A percentile compares a stretch with the other conserved stretches of the same genome.
Conservation (phyloP, 1,139 yeast species). For the Meyerozyma sp. region DNA sequence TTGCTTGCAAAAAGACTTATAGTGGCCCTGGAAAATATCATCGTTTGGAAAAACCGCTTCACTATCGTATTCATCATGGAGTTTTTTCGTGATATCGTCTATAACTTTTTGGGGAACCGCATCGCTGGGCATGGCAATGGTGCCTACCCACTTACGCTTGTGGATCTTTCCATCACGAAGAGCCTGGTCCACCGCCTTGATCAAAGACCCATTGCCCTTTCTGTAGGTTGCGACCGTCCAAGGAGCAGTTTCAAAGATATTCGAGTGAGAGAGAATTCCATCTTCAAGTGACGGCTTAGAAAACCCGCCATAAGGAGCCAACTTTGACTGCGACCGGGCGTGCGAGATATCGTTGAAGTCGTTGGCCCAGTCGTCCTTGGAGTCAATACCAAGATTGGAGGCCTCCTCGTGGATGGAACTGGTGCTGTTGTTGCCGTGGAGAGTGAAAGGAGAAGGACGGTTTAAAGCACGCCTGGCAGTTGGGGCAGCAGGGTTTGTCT, state of each 20-base stretch:
- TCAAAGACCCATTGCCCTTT: constrained; percentile 86
- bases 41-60: constrained; percentile 73
- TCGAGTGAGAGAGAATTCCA: constrained; percentile 37
- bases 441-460: constrained; percentile 16
- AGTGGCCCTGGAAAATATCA: constrained; percentile 80
- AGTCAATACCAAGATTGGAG: constrained; percentile 16
- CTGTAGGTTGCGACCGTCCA: constrained; percentile 67
- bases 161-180: constrained; percentile 41
- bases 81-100: constrained; percentile 38
- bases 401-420: constrained; percentile 27
- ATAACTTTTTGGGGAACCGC: constrained; percentile 57
- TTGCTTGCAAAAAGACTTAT: constrained; percentile 85
- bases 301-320: constrained; percentile 77
- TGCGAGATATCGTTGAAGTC: constrained; percentile 27
- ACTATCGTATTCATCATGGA: constrained; percentile 47
- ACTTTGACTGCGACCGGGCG: constrained; percentile 22
- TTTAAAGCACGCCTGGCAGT: constrained; percentile 14
- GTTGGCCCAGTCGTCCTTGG: constrained; percentile 13
- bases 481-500: constrained; percentile 4
- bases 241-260: constrained; percentile 65
- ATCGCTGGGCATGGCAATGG: constrained; percentile 88
- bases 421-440: constrained; percentile 25
- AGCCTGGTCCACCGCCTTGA: constrained; percentile 76
- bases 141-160: constrained; percentile 74
- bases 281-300: constrained; percentile 50